phyloP scores from a whole-genome alignment of 2,329 filamentous ascomycete species.

The Gnomoniopsis sp. region DNA sequence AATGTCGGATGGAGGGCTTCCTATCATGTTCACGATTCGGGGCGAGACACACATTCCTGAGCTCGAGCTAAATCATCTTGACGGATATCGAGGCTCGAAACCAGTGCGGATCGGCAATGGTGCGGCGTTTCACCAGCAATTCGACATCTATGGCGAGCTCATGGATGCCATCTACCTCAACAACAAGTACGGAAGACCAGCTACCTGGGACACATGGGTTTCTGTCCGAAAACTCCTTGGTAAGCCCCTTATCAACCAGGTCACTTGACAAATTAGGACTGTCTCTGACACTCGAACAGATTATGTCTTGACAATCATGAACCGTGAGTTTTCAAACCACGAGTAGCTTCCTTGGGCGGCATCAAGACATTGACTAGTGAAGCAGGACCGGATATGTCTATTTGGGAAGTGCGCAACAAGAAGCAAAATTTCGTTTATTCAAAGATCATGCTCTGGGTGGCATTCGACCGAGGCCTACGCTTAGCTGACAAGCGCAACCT shows the following conservation, averaged over 20 bases:
- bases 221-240: conserved; percentile 64
- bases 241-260: conserved; percentile 23
- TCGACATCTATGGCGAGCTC: conserved; percentile 77
- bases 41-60: conserved; percentile 74
- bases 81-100: conserved; percentile 67
- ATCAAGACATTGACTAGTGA: conserved; percentile 12
- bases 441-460: conserved; percentile 83
- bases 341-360: background rate
- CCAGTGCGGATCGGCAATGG: conserved; percentile 77
- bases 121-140: conserved; percentile 71
- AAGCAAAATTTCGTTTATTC: conserved; percentile 78
- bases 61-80: conserved; percentile 63
- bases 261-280: background rate
- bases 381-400: conserved; percentile 70
- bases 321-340: conserved; percentile 37
- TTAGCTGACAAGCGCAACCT: conserved; percentile 72
- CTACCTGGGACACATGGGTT: conserved; percentile 74
- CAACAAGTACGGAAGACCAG: conserved; percentile 75
- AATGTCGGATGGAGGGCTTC: conserved; percentile 58
- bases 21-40: conserved; percentile 79
- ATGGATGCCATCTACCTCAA: conserved; percentile 76
- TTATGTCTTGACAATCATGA: conserved; percentile 65
- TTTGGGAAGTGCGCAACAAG: conserved; percentile 75
- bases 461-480: conserved; percentile 71
- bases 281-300: conserved; percentile 36